Evolutionary conservation across 176 grass and related monocot genomes (phyloP), one percentile per base, ranked within the genome.

Genomic region (Tillandsia leiboldiana): DNA sequence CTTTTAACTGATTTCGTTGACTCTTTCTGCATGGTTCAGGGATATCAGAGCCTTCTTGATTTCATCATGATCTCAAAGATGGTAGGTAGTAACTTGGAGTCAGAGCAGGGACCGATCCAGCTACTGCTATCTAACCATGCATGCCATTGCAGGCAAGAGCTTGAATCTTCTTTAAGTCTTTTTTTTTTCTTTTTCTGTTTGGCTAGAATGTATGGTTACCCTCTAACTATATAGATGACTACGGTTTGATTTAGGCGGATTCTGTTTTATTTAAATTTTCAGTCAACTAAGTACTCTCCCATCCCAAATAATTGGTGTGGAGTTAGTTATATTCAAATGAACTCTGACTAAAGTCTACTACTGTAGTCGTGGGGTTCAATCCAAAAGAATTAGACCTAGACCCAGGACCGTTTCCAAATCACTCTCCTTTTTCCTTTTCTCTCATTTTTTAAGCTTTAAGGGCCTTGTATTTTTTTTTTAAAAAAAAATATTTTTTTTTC

Each of bases 81-180:
- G 47, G 51, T 64, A 79, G 61, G 17, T 72, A 79, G 54, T 79
- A 80, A 77, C 69, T 80, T 51, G 4, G 52, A 73, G 53, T 72
- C 77, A 18, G 81, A 77, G 71, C 51, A 80, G 65, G 76, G 54
- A 71, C 71, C 24, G 53, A 73, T 63, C 66, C 26, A 54, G 48
- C 66, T 77, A 47, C 73, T 93, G 58, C 77, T 99, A 27, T 87
- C 79, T 62, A 79, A 82, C 82, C 89, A 99, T 73, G 51, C 66
- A 27, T 93, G 94, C 68, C 82, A 99, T 83, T 87, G 89, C 89
- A 99, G 94, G 94, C 50, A 85, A 87, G 84, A 87, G 53, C 49
- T 90, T 74, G 64, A 82, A 83, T 67, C 63, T 78, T 69, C 23
- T 26, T 4, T 47, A 69, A 12, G 47, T 12, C n/a, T 75, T 18